Evolutionary conservation across 192 early-diverging fungal species (phyloP), one percentile per base, ranked within the genome.

Genomic region (Martensiomyces pterosporus): DNA sequence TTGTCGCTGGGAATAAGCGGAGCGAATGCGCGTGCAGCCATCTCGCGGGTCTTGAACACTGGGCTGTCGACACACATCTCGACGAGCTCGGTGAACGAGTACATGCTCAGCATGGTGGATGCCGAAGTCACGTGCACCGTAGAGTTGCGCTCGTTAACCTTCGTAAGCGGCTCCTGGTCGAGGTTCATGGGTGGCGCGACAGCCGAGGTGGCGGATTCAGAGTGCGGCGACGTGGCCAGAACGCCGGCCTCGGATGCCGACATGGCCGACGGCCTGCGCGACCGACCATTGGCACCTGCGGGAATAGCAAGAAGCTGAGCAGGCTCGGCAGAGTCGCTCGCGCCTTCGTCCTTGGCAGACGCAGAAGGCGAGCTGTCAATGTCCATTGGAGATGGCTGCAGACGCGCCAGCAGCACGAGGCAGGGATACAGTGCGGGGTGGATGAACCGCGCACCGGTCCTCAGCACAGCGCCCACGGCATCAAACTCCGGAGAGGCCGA

Each of bases 341-440:
- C n/a, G n/a, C n/a, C n/a, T n/a, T n/a, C n/a, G n/a, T n/a, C n/a
- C n/a, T n/a, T n/a, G n/a, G n/a, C n/a, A n/a, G n/a, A n/a, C n/a
- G n/a, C n/a, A n/a, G n/a, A n/a, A 32, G 29, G 29, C 5, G 29
- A 8, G 29, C 12, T 32, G 12, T 32, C 29, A 12, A 32, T 5
- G 16, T 86, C 81, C 9, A 80, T 43, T 1, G 64, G 59, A 39
- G 83, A 81, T 10, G 87, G 86, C 51, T 86, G 85, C 43, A 91
- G 61, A 32, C 91, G 72, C 16, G 93, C 85, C 23, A 98, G 68
- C 14, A 98, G 73, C 2, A 89, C 87, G 52, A 98, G 65, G 33
- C 94, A 84, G 14, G 94, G 93, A 75, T 89, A 98, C 9, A 98
- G 73, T 7, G 86, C 83, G 8, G 93, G 92, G 57, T 93, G 89